Conservation (phyloP, 805 yeast genomes). For the Lipomyces kockii region DNA sequence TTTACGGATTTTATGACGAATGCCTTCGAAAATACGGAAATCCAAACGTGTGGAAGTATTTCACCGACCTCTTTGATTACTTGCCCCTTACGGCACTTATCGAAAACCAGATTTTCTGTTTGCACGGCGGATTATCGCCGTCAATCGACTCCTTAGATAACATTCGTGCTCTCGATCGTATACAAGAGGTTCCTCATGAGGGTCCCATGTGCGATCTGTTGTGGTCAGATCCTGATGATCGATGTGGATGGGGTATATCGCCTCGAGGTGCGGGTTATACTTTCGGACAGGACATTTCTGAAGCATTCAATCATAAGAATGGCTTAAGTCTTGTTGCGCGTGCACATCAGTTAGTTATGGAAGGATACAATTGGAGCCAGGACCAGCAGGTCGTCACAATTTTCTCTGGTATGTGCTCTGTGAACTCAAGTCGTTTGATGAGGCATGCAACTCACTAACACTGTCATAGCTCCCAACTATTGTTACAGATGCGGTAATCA, state of each 20-base stretch:
- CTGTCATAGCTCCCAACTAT: conserved; percentile 84
- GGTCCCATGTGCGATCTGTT: conserved; percentile 97
- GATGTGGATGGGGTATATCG: conserved; percentile 87
- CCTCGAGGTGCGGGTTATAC: conserved; percentile 99
- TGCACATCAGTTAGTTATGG: conserved; percentile 98
- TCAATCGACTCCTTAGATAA: conserved; percentile 93
- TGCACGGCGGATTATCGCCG: conserved; percentile 95
- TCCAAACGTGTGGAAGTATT: conserved; percentile 91
- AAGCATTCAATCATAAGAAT: conserved; percentile 90
- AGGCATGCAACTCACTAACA: neutral
- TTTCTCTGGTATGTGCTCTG: conserved; percentile 59
- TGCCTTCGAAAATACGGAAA: conserved; percentile 91
- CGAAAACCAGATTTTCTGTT: conserved; percentile 86
- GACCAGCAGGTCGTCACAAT: conserved; percentile 89
- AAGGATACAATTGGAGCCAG: conserved; percentile 90
- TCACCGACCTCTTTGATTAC: conserved; percentile 89
- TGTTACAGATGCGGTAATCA: conserved; percentile 97
- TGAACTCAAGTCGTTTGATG: too few relatives aligned
- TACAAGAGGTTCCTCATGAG: conserved; percentile 96
- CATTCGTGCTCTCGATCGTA: conserved; percentile 85
- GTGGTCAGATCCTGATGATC: conserved; percentile 90
- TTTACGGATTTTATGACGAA: conserved; percentile 94
- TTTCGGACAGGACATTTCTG: conserved; percentile 93
- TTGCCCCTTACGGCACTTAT: conserved; percentile 93
- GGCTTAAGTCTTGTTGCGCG: conserved; percentile 84